phyloP scores from a whole-genome alignment of 108 stramenopile genomes.

The Stephanodiscus minutulus region DNA sequence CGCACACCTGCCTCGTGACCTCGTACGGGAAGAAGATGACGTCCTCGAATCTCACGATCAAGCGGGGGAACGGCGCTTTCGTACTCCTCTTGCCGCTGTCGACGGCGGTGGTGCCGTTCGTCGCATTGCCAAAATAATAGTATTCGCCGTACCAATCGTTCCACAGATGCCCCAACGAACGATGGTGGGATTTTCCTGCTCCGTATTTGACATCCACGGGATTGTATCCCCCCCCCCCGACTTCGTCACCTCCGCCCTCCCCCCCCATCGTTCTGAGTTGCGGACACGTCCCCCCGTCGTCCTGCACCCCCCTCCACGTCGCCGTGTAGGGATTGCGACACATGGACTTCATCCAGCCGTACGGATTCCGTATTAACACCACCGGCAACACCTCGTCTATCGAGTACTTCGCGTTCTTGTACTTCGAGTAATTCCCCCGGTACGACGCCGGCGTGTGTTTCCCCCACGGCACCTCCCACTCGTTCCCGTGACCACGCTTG shows the following conservation, averaged over 20 bases:
- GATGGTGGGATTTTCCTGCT: constrained; percentile 50
- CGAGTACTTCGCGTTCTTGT: constrained; percentile 24
- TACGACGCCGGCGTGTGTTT: constrained; percentile 55
- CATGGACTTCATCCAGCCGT: constrained; percentile 77
- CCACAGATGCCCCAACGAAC: constrained; percentile 68
- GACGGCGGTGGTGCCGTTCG: not conserved
- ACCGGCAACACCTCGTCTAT: constrained; percentile 61
- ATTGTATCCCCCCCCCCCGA: constrained; percentile 48
- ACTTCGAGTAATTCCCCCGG: constrained; percentile 24
- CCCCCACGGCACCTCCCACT: constrained; percentile 70
- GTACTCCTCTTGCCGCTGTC: not conserved
- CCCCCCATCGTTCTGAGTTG: constrained; percentile 9
- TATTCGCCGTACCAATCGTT: constrained; percentile 85
- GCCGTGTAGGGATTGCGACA: constrained; percentile 66
- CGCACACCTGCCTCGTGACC: constrained; percentile 61
- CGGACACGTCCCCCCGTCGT: constrained; percentile 27
- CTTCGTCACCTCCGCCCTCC: not conserved
- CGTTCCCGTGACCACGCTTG: constrained; percentile 53
- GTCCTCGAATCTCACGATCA: constrained; percentile 73
- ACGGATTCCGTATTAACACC: constrained; percentile 75
- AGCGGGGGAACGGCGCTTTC: constrained; percentile 55
- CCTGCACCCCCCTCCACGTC: constrained; percentile 22
- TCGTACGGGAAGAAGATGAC: constrained; percentile 57
- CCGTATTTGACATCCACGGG: constrained; percentile 66
- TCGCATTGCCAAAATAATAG: constrained; percentile 24